Base-by-base conservation (phyloP, 148 eudicot genomes). In the Rhododendron kiyosumense region DNA sequence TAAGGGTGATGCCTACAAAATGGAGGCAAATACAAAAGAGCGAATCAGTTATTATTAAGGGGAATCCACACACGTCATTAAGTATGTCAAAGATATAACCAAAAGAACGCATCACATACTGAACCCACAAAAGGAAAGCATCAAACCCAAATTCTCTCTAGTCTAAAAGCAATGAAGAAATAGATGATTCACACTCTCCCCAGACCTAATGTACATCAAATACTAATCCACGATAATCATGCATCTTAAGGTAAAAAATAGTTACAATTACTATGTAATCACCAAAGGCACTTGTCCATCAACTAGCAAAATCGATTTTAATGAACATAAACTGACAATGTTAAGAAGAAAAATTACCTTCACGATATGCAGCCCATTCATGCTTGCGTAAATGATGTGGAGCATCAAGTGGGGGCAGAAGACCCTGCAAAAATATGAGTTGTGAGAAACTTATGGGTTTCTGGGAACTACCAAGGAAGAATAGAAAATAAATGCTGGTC, bases 301-400 rank as follows among this genome's bases (percentile, higher is more conserved):
- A 34, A 34, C 20, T 34, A 81, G n/a, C 28, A 36, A 22, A 81
- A 67, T 18, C 26, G 7, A 48, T 38, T 81, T 45, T 17, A 80
- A 52, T 0, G 49, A 59, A 52, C 71, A 71, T 20, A 32, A 87
- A 85, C 52, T 11, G 48, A 67, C 22, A 78, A 36, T 43, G 49
- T 78, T 28, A 81, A 71, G 86, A 41, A 41, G 52, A 38, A 57
- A 77, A 61, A 9, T 87, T 94, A 78, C 99, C 99, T 93, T 97
- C 99, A 85, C 99, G 89, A 87, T 94, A 97, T 9, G 95, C 85
- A 90, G 88, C 98, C 99, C 99, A 97, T 94, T 97, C 99, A 83
- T 97, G 98, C 94, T 94, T 95, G 38, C 99, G 98, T 81, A 95
- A 91, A 88, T 97, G 99, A 91, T 95, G 99, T 71, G 99, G 99